Conservation (phyloP, 306 rosid species). For the Gynostemma pentaphyllum region DNA sequence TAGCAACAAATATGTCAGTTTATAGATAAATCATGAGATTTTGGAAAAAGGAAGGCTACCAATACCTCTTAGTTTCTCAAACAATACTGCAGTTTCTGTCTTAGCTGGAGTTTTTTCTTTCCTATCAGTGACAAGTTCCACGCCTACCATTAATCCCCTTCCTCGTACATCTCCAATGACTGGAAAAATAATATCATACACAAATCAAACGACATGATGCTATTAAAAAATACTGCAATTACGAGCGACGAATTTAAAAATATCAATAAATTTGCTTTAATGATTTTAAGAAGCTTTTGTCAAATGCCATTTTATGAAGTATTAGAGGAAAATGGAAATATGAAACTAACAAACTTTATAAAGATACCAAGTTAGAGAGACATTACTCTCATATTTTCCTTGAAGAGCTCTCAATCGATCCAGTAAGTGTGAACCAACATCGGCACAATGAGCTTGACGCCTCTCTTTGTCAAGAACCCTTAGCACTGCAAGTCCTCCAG, state of each 20-base stretch:
- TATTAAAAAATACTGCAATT: not conserved
- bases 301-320: not conserved
- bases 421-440: conserved; percentile 71
- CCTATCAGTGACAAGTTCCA: conserved; percentile 59
- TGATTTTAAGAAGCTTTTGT: not conserved
- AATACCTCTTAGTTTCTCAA: conserved; percentile 79
- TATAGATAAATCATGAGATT: too few relatives aligned
- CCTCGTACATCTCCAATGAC: conserved; percentile 87
- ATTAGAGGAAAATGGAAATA: not conserved
- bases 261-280: not conserved
- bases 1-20: too few relatives aligned
- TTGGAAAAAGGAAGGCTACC: not conserved
- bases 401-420: conserved; percentile 60
- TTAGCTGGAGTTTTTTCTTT: conserved; percentile 67
- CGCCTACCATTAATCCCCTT: conserved; percentile 75
- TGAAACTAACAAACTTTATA: not conserved
- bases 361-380: conserved; percentile 10
- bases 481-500: conserved; percentile 86
- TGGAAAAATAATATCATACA: conserved; percentile 22
- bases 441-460: conserved; percentile 68
- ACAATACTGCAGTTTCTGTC: conserved; percentile 60
- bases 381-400: conserved; percentile 59
- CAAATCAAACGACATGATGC: not conserved
- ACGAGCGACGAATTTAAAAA: not conserved
- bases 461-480: conserved; percentile 75